Conservation (phyloP, 495 filamentous ascomycete species). For the Aspergillus ellipticus region DNA sequence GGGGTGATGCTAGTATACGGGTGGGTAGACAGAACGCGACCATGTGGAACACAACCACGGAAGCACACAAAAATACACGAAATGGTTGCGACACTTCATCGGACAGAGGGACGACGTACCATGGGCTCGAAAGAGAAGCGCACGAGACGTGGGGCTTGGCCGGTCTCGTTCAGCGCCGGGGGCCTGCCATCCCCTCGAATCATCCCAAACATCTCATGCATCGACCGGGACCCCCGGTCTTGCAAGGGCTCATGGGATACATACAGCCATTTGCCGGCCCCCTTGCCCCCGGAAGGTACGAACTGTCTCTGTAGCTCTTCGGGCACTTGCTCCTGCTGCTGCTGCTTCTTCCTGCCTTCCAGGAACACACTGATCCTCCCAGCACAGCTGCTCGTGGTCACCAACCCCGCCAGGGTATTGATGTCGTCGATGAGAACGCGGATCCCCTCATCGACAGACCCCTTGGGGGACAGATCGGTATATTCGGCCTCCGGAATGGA, state of each 20-base stretch:
- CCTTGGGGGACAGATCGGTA: conserved; percentile 79
- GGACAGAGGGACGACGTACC: conserved; percentile 49
- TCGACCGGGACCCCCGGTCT: conserved; percentile 7
- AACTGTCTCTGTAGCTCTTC: conserved; percentile 26
- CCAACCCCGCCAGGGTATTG: conserved; percentile 67
- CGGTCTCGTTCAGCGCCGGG: conserved; percentile 15
- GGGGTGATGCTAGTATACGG: too few relatives aligned
- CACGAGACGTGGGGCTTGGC: conserved; percentile 53
- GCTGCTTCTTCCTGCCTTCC: conserved; percentile 61
- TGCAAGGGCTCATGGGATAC: conserved; percentile 75
- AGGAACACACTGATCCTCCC: conserved; percentile 81
- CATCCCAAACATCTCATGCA: conserved; percentile 35
- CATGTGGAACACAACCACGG: too few relatives aligned
- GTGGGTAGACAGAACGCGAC: too few relatives aligned
- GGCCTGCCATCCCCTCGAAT: conserved; percentile 30
- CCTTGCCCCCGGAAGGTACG: conserved; percentile 70
- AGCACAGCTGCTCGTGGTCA: conserved; percentile 89
- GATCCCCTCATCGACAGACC: conserved; percentile 73
- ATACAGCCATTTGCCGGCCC: conserved; percentile 80
- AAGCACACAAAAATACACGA: too few relatives aligned
- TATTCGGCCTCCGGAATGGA: conserved; percentile 61
- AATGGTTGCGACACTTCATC: background rate
- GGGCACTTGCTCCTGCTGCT: conserved; percentile 5
- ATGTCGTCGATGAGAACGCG: conserved; percentile 70
- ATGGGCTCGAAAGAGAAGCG: conserved; percentile 94